Evolutionary conservation across 768 basidiomycete genomes (phyloP).

Genomic region (Russula lepida): DNA sequence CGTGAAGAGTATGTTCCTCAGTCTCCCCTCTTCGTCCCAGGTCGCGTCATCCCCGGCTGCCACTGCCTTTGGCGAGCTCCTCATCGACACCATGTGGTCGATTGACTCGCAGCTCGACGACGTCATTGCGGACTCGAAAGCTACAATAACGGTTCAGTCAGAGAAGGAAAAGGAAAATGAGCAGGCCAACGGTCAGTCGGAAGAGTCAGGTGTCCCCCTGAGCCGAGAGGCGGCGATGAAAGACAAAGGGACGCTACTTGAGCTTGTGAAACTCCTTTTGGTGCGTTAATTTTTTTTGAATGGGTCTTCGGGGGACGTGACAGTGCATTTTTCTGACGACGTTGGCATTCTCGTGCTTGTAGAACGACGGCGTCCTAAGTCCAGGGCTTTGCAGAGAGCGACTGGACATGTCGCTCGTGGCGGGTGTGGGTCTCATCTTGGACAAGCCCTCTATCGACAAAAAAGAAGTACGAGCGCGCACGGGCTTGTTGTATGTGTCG

Average conservation of each 20-base stretch:
- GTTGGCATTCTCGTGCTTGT: neutral
- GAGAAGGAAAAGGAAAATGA: conserved; percentile 15
- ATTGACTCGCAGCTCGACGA: conserved; percentile 73
- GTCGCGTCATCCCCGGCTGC: conserved; percentile 31
- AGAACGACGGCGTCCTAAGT: conserved; percentile 54
- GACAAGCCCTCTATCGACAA: conserved; percentile 61
- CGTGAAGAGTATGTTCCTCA: conserved; percentile 49
- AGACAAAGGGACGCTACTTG: conserved; percentile 54
- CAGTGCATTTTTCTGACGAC: neutral
- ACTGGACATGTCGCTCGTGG: conserved; percentile 57
- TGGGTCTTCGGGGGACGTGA: conserved; percentile 38
- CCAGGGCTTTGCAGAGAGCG: conserved; percentile 62
- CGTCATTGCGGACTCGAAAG: conserved; percentile 45
- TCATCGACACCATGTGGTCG: conserved; percentile 79
- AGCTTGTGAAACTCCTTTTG: conserved; percentile 34
- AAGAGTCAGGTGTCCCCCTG: conserved; percentile 24
- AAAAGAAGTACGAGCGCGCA: conserved; percentile 74
- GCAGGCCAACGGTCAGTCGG: neutral
- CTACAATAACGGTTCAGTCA: conserved; percentile 22
- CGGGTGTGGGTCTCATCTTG: conserved; percentile 56
- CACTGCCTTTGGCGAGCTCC: conserved; percentile 50
- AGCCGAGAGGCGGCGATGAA: conserved; percentile 47
- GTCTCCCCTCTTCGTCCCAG: conserved; percentile 60
- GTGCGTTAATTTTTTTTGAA: neutral
- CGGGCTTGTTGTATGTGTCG: conserved; percentile 65